Percentiles rank a stretch among this genome's conserved stretches.
phyloP scores from a whole-genome alignment of 768 basidiomycete genomes.

The Serendipita indica region DNA sequence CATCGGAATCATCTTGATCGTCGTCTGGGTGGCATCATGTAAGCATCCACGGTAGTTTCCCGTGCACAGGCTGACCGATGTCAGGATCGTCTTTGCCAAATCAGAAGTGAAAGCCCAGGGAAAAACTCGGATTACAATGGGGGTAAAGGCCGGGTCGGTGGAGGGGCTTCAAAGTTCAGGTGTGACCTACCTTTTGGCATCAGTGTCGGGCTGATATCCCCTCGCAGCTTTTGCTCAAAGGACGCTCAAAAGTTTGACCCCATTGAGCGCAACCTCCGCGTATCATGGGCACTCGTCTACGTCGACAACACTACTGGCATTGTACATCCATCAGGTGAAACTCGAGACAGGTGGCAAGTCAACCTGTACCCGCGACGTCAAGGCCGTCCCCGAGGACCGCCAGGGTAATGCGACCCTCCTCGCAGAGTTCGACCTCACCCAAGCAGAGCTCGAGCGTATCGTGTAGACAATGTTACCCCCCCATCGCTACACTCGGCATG shows the following conservation, averaged over 20 bases:
- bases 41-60: neutral
- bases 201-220: neutral
- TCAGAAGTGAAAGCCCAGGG: neutral
- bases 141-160: too few relatives aligned
- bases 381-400: neutral
- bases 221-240: neutral
- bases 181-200: too few relatives aligned
- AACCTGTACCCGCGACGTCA: neutral
- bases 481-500: neutral
- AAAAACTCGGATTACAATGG: too few relatives aligned
- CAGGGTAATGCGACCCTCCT: neutral
- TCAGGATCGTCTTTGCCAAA: neutral
- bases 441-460: neutral
- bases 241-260: slow-evolving; percentile 1
- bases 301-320: neutral
- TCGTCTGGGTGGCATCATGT: neutral
- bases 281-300: neutral
- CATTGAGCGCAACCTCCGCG: neutral
- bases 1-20: neutral
- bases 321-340: neutral
- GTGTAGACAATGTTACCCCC: neutral
- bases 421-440: neutral
- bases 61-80: neutral
- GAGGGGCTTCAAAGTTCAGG: too few relatives aligned
- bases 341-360: neutral